Evolutionary conservation across 257 asterid species (phyloP).

Genomic region (Coffea eugenioides): DNA sequence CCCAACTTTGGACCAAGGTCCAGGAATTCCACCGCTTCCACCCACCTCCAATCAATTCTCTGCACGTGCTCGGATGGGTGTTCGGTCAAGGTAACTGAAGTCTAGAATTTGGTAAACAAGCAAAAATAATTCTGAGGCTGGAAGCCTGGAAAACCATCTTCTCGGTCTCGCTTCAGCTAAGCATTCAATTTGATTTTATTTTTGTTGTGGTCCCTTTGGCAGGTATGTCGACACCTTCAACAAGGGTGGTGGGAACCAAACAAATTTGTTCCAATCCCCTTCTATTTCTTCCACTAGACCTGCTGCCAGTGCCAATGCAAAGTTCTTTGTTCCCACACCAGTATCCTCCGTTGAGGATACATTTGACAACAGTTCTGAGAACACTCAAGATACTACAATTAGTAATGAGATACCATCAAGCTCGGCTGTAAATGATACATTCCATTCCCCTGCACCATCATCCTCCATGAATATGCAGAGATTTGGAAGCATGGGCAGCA

Average conservation of each 20-base stretch:
- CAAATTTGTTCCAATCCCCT: constrained; percentile 64
- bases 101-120: not conserved
- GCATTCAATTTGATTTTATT: not conserved
- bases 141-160: not conserved
- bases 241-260: constrained; percentile 66
- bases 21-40: constrained; percentile 94
- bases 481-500: constrained; percentile 68
- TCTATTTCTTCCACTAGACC: constrained; percentile 57
- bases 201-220: constrained; percentile 21
- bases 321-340: constrained; percentile 75
- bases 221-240: constrained; percentile 51
- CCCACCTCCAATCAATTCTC: constrained; percentile 90
- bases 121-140: not conserved
- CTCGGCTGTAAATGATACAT: constrained; percentile 33
- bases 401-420: constrained; percentile 36
- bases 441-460: constrained; percentile 32
- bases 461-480: constrained; percentile 48
- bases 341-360: constrained; percentile 45
- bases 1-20: constrained; percentile 56
- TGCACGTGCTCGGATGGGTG: constrained; percentile 79
- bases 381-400: constrained; percentile 30
- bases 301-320: constrained; percentile 48
- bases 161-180: not conserved
- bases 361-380: constrained; percentile 28
- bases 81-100: constrained; percentile 70